These are phyloP conservation scores for Fusarium duplospermum DNA, from an alignment of 2,329 filamentous ascomycete genomes.

Conservation along the genomic window DNA sequence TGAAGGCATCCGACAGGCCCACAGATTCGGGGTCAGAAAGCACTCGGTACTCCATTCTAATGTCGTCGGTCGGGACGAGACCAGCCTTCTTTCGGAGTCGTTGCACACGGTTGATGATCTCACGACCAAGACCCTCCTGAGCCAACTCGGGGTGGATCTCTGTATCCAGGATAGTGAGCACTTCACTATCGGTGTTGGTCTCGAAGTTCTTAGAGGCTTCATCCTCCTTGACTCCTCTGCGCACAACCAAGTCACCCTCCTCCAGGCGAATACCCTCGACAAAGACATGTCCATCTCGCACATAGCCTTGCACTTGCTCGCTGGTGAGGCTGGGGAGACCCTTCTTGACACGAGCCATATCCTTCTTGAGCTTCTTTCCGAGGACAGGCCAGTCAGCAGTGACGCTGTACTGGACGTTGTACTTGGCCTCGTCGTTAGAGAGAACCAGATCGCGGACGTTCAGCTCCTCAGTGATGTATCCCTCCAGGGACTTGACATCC, in stretches of 20 bases:
- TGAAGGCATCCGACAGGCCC: slow-evolving; percentile 77
- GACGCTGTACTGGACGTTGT: slow-evolving; percentile 92
- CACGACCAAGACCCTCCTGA: slow-evolving; percentile 88
- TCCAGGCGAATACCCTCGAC: slow-evolving; percentile 89
- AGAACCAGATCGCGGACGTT: slow-evolving; percentile 89
- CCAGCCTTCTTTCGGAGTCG: slow-evolving; percentile 93
- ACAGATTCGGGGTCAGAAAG: slow-evolving; percentile 82
- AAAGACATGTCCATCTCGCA: slow-evolving; percentile 77
- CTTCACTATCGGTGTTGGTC: slow-evolving; percentile 88
- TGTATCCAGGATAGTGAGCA: slow-evolving; percentile 90
- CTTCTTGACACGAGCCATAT: slow-evolving; percentile 91
- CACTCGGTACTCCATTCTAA: slow-evolving; percentile 93
- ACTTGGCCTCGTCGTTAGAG: slow-evolving; percentile 87
- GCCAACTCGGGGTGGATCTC: slow-evolving; percentile 86
- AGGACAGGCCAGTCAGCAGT: slow-evolving; percentile 92
- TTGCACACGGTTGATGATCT: slow-evolving; percentile 94
- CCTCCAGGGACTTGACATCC: slow-evolving; percentile 85
- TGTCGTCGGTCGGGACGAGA: slow-evolving; percentile 89
- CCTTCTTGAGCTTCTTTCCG: slow-evolving; percentile 97
- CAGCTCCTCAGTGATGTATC: slow-evolving; percentile 91
- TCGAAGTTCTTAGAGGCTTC: slow-evolving; percentile 80
- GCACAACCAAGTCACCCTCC: slow-evolving; percentile 82
- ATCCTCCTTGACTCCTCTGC: slow-evolving; percentile 80
- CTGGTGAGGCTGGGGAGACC: slow-evolving; percentile 83
- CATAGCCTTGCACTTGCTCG: slow-evolving; percentile 83